phyloP scores from a whole-genome alignment of 768 basidiomycete genomes.

The Sistotremastrum niveocremeum region DNA sequence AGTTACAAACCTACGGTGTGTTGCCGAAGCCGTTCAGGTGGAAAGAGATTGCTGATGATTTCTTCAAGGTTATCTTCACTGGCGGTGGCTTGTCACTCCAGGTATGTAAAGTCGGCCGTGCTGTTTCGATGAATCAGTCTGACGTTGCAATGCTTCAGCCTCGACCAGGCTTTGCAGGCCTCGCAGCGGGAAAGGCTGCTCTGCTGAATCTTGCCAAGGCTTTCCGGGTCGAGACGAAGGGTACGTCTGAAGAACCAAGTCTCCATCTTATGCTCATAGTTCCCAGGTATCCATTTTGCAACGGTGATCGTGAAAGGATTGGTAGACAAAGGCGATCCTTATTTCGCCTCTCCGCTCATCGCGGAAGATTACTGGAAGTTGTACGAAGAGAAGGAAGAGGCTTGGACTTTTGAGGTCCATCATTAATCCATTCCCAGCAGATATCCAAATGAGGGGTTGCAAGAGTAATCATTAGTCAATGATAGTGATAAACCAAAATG shows the following conservation, averaged over 20 bases:
- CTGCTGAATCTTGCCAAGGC: constrained; percentile 2
- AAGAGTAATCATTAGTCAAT: too few relatives aligned
- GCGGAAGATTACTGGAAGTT: constrained; percentile 1
- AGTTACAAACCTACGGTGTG: background rate
- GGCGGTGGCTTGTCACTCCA: constrained; percentile 2
- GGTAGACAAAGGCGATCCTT: constrained; percentile 1
- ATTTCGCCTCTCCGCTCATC: background rate
- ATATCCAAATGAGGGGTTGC: too few relatives aligned
- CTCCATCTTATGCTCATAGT: background rate
- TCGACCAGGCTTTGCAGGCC: constrained; percentile 1
- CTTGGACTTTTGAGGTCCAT: background rate
- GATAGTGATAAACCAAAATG: too few relatives aligned
- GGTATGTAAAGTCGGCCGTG: background rate
- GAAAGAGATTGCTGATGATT: background rate
- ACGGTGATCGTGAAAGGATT: constrained; percentile 1
- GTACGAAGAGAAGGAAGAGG: constrained; percentile 1
- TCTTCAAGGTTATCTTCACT: constrained; percentile 1
- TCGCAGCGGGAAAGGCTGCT: constrained; percentile 1
- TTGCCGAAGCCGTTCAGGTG: background rate
- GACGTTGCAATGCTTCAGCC: background rate
- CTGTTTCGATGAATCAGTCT: background rate
- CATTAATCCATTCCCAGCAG: background rate
- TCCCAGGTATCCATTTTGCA: constrained; percentile 1
- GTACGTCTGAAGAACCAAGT: background rate
- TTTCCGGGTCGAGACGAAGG: constrained; percentile 1